These are phyloP conservation scores for Trypanosoma lewisi DNA, from an alignment of 208 protist genomes.

Conservation along the genomic window DNA sequence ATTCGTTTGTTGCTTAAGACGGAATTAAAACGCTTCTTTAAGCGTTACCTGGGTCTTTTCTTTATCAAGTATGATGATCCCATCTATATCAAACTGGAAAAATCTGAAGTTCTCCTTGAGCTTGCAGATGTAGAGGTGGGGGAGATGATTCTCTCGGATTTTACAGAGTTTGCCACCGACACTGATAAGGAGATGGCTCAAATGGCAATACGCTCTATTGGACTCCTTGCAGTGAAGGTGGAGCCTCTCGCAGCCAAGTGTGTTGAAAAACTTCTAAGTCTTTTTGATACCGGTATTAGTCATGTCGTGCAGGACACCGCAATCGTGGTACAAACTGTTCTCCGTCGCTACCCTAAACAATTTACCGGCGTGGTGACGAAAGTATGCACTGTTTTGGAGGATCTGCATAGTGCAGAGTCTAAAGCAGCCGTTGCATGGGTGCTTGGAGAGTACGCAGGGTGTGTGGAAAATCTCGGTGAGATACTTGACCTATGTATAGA, in stretches of 20 bases:
- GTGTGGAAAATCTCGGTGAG: constrained; percentile 92
- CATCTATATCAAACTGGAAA: constrained; percentile 99
- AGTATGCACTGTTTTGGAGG: constrained; percentile 95
- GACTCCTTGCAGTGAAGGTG: constrained; percentile 95
- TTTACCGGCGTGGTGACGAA: constrained; percentile 92
- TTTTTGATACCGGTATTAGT: constrained; percentile 96
- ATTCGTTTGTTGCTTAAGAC: constrained; percentile 96
- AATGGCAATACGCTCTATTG: constrained; percentile 94
- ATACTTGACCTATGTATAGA: constrained; percentile 95
- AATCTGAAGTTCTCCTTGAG: constrained; percentile 96
- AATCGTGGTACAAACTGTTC: constrained; percentile 97
- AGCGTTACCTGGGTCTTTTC: constrained; percentile 85
- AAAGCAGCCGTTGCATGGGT: constrained; percentile 98
- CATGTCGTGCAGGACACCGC: constrained; percentile 97
- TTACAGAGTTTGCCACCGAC: constrained; percentile 92
- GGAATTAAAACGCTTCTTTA: constrained; percentile 71
- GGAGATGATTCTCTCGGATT: constrained; percentile 87
- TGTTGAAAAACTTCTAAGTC: constrained; percentile 91
- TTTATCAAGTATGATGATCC: constrained; percentile 99
- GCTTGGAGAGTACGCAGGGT: constrained; percentile 95
- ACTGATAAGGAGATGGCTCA: constrained; percentile 97
- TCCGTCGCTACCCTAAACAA: constrained; percentile 95
- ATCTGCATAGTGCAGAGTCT: constrained; percentile 96
- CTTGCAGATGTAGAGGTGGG: constrained; percentile 92
- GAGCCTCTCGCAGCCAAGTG: constrained; percentile 90